Base-by-base conservation (phyloP, 169 alveolate species). In the Plasmodium coatneyi region DNA sequence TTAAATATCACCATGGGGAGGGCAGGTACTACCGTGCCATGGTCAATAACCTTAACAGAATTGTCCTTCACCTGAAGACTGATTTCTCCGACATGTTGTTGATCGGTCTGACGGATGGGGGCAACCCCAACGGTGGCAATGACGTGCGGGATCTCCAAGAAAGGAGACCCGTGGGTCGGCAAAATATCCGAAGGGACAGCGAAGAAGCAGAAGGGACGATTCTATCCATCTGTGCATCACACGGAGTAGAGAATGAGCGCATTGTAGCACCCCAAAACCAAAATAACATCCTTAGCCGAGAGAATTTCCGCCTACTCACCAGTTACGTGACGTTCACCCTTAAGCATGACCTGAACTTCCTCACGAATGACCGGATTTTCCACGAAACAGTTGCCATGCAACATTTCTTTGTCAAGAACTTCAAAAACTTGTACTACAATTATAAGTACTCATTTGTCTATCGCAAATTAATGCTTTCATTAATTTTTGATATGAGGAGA, bases 391-490 rank as follows among this genome's bases (percentile, higher is more conserved):
- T 87, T 34, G 46, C 16, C n/a, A 28, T 87, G 82, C 93, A 87
- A 34, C 89, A 78, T 87, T 36, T 56, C 1, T 80, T 72, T 72
- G 89, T 79, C 6, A 87, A 87, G 49, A 87, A 87, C 66, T 87
- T 79, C 36, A 87, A 87, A 87, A 79, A 52, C 34, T 72, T 49
- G 22, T 87, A 87, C 71, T 87, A 87, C 72, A 87, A 79, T 72
- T 87, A 78, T 76, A 87, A 87, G 22, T 87, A 87, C 52, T 70
- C 83, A 22, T 87, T 54, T 87, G 32, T 87, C 41, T 87, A 87
- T 78, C 80, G 90, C 1, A 49, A 87, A 41, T 41, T 87, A 56
- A 60, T 87, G 4, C 82, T 87, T 28, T 87, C 93, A 12, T n/a
- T 87, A 19, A 87, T 87, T 56, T 79, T 36, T 66, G 71, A 78